Evolutionary conservation across 2,329 filamentous ascomycete genomes (phyloP), one percentile per base, ranked within the genome.

Genomic region (Hypoxylon sp.): DNA sequence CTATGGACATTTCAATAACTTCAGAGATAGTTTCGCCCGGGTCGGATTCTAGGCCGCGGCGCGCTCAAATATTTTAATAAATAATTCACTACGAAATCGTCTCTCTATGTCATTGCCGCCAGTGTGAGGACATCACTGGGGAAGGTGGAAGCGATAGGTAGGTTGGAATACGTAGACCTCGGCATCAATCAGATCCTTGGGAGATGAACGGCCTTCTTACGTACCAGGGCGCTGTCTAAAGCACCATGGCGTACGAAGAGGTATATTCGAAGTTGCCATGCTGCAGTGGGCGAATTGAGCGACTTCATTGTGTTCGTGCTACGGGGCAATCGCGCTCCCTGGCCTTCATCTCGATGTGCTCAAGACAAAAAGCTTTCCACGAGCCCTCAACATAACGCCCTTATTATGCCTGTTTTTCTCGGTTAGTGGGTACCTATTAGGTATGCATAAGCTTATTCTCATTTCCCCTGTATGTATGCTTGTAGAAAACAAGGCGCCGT

Each of bases 1-100:
- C 68, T 2, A 64, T 72, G 40, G 49, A 68, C 33, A 58, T 68
- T 51, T 62, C 56, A 0, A 56, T 68, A 31, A 64, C 55, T 49
- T 61, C 64, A 44, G 68, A 70, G 55, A 44, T 22, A 5, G 27
- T 55, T 3, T 37, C 59, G 2, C 56, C 63, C 0, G 42, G 53
- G 14, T 63, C 50, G 2, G n/a, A 60, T 53, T 37, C 58, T 13
- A 51, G 40, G 22, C 14, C 25, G 27, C 62, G 61, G 33, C 33
- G 6, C 11, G 13, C 27, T 51, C 55, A 37, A 13, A 44, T 63
- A 66, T 61, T 68, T 31, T 68, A 49, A 65, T 17, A 57, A 49
- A 61, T 13, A 53, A 61, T 42, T 27, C 8, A 30, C 22, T 42
- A 27, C 22, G 22, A 62, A 61, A 37, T 42, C 17, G 42, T 7